Evolutionary conservation across 2,329 filamentous ascomycete species (phyloP).

Genomic region (Fusarium keratoplasticum): DNA sequence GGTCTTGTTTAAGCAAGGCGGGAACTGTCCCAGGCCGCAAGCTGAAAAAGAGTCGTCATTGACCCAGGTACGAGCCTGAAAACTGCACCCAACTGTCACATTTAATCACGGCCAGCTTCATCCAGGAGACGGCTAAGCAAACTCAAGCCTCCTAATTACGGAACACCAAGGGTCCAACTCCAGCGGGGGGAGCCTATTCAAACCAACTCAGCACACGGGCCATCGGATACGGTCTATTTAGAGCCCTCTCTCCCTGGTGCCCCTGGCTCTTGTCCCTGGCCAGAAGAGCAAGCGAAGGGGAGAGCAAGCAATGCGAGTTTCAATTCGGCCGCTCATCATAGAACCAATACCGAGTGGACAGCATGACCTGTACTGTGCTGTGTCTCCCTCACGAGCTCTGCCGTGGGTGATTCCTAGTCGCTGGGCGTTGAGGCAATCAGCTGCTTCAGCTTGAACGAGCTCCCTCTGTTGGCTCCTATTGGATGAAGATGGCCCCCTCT

Average conservation of each 20-base stretch:
- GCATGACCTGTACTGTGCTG: not conserved
- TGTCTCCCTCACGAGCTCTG: not conserved
- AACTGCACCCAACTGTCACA: not conserved
- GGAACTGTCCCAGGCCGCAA: not conserved
- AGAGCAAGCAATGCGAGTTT: slow-evolving; percentile 1
- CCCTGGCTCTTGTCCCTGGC: slow-evolving; percentile 6
- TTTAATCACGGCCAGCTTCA: not conserved
- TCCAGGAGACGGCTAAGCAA: not conserved
- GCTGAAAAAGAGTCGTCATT: not conserved
- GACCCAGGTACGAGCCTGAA: not conserved
- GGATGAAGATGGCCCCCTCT: not conserved
- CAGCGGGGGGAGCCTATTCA: not conserved
- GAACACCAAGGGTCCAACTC: not conserved
- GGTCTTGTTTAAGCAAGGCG: not conserved
- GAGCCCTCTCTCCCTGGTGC: not conserved
- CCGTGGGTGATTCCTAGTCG: slow-evolving; percentile 3
- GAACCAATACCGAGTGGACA: slow-evolving; percentile 4
- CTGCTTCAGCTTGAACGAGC: not conserved
- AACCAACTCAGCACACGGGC: slow-evolving; percentile 4
- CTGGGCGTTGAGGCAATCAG: not conserved
- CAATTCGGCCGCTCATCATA: not conserved
- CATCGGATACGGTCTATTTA: slow-evolving; percentile 5
- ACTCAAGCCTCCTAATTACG: not conserved
- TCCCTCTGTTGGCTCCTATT: slow-evolving; percentile 4
- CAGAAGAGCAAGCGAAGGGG: slow-evolving; percentile 13